Percentiles rank a stretch among this genome's conserved stretches.
These are phyloP conservation scores for Fistulinella prunicolor DNA, from an alignment of 768 basidiomycete species.

Conservation along the genomic window DNA sequence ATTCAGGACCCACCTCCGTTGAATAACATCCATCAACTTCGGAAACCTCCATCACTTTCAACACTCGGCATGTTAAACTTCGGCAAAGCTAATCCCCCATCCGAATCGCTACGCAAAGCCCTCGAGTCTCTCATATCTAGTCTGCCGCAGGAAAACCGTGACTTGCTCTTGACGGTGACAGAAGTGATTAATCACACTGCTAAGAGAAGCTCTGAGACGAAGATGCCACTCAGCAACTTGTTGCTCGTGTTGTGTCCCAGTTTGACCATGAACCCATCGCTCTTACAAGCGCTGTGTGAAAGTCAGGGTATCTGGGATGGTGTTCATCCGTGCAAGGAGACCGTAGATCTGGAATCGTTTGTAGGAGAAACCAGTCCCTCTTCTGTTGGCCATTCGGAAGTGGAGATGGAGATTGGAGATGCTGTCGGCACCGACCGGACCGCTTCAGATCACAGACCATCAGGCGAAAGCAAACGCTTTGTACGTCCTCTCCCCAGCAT, in stretches of 20 bases:
- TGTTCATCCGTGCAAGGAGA: slow-evolving; percentile 7
- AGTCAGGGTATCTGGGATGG: slow-evolving; percentile 62
- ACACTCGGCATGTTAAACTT: slow-evolving; percentile 75
- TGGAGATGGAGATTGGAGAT: background rate
- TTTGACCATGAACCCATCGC: slow-evolving; percentile 70
- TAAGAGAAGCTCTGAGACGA: slow-evolving; percentile 64
- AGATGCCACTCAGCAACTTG: slow-evolving; percentile 91
- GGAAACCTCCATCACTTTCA: slow-evolving; percentile 78
- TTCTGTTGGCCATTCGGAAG: background rate
- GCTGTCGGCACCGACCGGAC: background rate
- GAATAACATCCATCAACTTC: slow-evolving; percentile 41
- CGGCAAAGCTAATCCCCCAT: slow-evolving; percentile 57
- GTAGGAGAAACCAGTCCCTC: background rate
- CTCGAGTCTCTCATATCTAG: slow-evolving; percentile 62
- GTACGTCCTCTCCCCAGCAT: slow-evolving; percentile 26
- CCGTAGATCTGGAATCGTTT: slow-evolving; percentile 1
- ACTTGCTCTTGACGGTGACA: slow-evolving; percentile 78
- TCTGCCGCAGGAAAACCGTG: slow-evolving; percentile 78
- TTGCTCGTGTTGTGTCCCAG: slow-evolving; percentile 87
- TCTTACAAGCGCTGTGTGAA: slow-evolving; percentile 74
- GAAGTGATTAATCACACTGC: slow-evolving; percentile 79
- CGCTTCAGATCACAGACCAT: slow-evolving; percentile 2
- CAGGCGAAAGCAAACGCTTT: slow-evolving; percentile 15
- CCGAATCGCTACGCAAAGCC: slow-evolving; percentile 52
- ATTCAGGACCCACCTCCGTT: slow-evolving; percentile 32